Conservation (phyloP, 2,329 filamentous ascomycete genomes). For the Cladorrhinum sp. region DNA sequence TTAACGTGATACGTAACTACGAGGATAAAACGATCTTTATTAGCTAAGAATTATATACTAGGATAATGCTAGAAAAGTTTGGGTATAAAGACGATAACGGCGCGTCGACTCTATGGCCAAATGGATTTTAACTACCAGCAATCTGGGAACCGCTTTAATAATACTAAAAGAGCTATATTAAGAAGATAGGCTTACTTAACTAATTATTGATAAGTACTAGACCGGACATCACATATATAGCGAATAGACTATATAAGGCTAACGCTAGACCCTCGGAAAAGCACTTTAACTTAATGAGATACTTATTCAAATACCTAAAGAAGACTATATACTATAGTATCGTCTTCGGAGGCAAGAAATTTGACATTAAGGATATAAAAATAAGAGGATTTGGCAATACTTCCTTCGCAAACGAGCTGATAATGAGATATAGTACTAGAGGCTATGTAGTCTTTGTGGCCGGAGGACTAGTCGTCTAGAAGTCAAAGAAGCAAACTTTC, state of each 20-base stretch:
- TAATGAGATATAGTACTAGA: not conserved
- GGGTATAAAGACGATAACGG: no score
- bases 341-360: no score
- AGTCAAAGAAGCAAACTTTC: not conserved
- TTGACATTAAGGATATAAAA: no score
- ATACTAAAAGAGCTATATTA: constrained; percentile 8
- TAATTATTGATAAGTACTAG: not conserved
- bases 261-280: not conserved
- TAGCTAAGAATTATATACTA: not conserved
- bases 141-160: no score
- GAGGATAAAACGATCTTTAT: not conserved
- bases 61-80: not conserved
- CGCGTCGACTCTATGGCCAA: no score
- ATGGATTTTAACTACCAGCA: no score
- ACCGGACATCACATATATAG: constrained; percentile 10
- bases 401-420: constrained; percentile 1
- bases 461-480: not conserved
- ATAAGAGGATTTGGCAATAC: no score
- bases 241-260: not conserved
- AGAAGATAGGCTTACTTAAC: constrained; percentile 4
- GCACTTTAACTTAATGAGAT: not conserved
- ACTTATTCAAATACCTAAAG: constrained; percentile 6
- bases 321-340: no score
- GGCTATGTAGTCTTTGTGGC: not conserved
- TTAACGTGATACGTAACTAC: not conserved